Conservation (phyloP, 257 asterid genomes). For the Cynanchum wilfordii region DNA sequence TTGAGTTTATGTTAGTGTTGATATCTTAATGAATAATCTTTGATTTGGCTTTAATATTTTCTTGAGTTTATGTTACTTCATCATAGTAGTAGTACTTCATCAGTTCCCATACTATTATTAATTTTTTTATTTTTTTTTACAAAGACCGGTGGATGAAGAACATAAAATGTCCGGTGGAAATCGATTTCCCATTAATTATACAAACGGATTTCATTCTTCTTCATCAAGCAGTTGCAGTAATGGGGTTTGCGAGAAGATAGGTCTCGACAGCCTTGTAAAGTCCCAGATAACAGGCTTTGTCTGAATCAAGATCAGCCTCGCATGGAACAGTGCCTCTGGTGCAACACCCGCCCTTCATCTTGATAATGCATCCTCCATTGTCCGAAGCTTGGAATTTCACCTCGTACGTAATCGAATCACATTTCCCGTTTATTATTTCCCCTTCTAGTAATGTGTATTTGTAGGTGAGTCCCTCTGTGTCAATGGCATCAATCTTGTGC, state of each 20-base stretch:
- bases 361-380: conserved; percentile 20
- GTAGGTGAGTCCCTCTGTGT: conserved; percentile 7
- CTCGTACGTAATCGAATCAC: conserved; percentile 21
- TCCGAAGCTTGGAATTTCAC: conserved; percentile 14
- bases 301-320: neutral
- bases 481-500: conserved; percentile 24
- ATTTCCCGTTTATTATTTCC: conserved; percentile 12
- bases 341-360: conserved; percentile 9
- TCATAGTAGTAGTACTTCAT: too few species aligned
- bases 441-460: conserved; percentile 22
- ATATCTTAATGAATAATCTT: too few species aligned
- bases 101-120: too few species aligned
- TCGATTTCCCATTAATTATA: too few species aligned
- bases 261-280: neutral
- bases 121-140: too few species aligned
- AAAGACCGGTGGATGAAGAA: too few species aligned
- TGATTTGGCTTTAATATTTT: too few species aligned
- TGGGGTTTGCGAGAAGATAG: neutral
- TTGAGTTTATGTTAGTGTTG: too few species aligned
- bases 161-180: too few species aligned
- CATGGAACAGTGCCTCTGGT: conserved; percentile 8
- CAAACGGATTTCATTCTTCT: neutral
- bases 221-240: neutral
- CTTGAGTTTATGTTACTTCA: too few species aligned
- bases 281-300: neutral